phyloP scores from a whole-genome alignment of 441 rosid genomes.

The Bruguiera hainesii region DNA sequence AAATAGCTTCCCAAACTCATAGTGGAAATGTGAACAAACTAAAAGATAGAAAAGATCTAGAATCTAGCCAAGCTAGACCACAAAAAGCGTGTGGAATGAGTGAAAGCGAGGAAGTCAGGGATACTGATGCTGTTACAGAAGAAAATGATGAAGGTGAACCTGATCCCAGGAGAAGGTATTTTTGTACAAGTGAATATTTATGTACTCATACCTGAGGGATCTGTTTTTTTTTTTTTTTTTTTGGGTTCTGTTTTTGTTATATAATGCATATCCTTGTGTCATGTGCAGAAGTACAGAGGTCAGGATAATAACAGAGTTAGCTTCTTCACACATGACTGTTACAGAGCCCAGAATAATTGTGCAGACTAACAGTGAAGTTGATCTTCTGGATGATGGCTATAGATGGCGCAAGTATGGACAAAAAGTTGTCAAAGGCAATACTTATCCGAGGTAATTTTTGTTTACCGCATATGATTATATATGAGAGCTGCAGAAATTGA shows the following conservation, averaged over 20 bases:
- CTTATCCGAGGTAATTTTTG: conserved; percentile 57
- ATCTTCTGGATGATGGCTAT: conserved; percentile 87
- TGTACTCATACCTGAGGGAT: background rate
- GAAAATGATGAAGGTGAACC: conserved; percentile 61
- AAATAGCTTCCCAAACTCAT: conserved; percentile 40
- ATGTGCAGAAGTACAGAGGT: conserved; percentile 46
- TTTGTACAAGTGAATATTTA: background rate
- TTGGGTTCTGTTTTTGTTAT: background rate
- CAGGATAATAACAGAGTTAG: conserved; percentile 42
- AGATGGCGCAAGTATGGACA: conserved; percentile 96
- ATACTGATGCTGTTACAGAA: conserved; percentile 38
- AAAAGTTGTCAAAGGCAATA: conserved; percentile 90
- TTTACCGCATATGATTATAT: too few species aligned
- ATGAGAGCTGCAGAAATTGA: too few species aligned
- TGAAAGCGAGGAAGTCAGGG: conserved; percentile 60
- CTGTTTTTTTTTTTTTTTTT: background rate
- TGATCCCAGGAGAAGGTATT: conserved; percentile 63
- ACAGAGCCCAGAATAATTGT: conserved; percentile 75
- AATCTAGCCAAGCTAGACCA: conserved; percentile 55
- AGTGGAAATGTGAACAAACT: conserved; percentile 29
- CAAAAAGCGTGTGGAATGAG: conserved; percentile 58
- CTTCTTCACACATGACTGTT: conserved; percentile 59
- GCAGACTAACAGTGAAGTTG: conserved; percentile 92
- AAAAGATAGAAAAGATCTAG: conserved; percentile 48
- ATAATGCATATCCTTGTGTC: conserved; percentile 3